A percentile compares a stretch with the other conserved stretches of the same genome.
Evolutionary conservation across 2,329 filamentous ascomycete genomes (phyloP).

Genomic region (Pseudogymnoascus destructans): DNA sequence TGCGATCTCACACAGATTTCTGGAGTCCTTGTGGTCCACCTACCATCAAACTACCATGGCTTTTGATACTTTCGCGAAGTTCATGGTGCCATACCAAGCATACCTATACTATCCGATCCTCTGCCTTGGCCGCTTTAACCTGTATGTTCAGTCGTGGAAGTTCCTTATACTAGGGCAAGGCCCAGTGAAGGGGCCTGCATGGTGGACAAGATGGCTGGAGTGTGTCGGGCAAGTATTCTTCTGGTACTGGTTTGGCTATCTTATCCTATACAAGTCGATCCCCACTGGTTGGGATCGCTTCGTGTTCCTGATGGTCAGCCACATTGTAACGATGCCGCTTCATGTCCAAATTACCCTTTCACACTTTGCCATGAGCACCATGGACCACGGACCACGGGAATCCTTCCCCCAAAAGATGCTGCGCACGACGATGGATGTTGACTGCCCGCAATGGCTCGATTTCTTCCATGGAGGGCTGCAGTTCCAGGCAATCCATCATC

Average conservation of each 20-base stretch:
- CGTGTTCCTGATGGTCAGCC: conserved; percentile 64
- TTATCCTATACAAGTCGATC: conserved; percentile 60
- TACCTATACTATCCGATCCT: conserved; percentile 77
- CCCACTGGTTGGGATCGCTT: conserved; percentile 57
- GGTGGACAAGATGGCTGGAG: conserved; percentile 78
- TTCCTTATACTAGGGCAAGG: conserved; percentile 59
- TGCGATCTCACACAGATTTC: conserved; percentile 70
- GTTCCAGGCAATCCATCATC: conserved; percentile 79
- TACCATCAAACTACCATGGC: conserved; percentile 74
- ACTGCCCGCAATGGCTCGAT: conserved; percentile 77
- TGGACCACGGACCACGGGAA: conserved; percentile 69
- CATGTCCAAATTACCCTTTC: conserved; percentile 86
- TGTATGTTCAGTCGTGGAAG: conserved; percentile 70
- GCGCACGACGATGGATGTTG: conserved; percentile 86
- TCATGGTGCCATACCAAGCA: conserved; percentile 60
- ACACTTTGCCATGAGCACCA: conserved; percentile 87
- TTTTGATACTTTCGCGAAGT: conserved; percentile 61
- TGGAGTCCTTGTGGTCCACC: conserved; percentile 58
- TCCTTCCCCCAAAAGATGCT: conserved; percentile 86
- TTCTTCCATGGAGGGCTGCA: conserved; percentile 82
- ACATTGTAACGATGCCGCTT: conserved; percentile 67
- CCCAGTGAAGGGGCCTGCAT: conserved; percentile 60
- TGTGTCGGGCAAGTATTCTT: conserved; percentile 64
- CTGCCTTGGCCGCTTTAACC: conserved; percentile 71
- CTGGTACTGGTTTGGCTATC: conserved; percentile 78